phyloP scores from a whole-genome alignment of 148 eudicot species.

The Beta vulgaris region DNA sequence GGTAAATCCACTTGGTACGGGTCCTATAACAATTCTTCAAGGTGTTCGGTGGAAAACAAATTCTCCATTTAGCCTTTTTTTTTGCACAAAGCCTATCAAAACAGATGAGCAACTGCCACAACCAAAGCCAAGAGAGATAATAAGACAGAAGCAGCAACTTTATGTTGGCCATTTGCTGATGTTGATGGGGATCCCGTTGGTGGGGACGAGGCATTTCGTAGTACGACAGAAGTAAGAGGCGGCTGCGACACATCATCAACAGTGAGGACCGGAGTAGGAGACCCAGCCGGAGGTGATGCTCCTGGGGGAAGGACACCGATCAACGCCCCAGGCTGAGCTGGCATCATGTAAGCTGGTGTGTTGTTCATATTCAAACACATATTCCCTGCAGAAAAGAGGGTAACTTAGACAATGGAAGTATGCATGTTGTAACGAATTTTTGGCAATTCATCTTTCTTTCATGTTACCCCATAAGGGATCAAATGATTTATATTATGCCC shows the following conservation, averaged over 20 bases:
- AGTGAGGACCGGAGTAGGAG: constrained; percentile 61
- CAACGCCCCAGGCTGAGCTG: constrained; percentile 51
- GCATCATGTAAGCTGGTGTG: constrained; percentile 50
- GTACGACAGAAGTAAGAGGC: constrained; percentile 37
- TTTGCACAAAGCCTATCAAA: constrained; percentile 23
- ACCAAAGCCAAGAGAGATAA: constrained; percentile 18
- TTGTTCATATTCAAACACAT: constrained; percentile 42
- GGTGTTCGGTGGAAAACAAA: too few relatives aligned
- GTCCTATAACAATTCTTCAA: too few relatives aligned
- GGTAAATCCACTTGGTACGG: too few relatives aligned
- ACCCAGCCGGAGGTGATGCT: constrained; percentile 33
- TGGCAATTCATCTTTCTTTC: too few relatives aligned
- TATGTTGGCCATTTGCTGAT: constrained; percentile 22
- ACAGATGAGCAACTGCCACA: constrained; percentile 16
- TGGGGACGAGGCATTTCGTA: constrained; percentile 11
- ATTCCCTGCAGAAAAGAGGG: constrained; percentile 45
- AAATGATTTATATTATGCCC: too few relatives aligned
- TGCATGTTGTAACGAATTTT: not conserved
- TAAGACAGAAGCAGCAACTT: constrained; percentile 17
- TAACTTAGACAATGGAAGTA: not conserved
- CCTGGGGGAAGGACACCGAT: constrained; percentile 20
- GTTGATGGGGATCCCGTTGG: constrained; percentile 9
- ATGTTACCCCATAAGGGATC: too few relatives aligned
- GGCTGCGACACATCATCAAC: constrained; percentile 55
- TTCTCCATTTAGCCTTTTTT: too few relatives aligned